Conservation (phyloP, 106 monocot genomes). For the Triglochin maritima region DNA sequence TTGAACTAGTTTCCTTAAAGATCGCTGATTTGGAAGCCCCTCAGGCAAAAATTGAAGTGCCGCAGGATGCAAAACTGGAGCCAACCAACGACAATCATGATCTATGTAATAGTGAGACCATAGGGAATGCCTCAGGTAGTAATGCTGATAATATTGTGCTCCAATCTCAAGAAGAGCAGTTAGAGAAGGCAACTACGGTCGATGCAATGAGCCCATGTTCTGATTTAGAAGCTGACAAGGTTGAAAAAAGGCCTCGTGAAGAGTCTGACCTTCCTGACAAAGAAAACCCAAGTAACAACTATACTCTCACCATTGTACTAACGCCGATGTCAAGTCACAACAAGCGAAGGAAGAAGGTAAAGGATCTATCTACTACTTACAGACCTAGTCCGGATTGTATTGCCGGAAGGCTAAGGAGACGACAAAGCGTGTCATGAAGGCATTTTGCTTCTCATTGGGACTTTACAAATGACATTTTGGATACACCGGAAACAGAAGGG, state of each 20-base stretch:
- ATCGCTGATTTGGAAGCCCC: no score
- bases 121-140: not conserved
- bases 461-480: no score
- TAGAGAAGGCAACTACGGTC: no score
- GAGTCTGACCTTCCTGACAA: not conserved
- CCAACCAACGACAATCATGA: no score
- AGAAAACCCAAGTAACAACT: not conserved
- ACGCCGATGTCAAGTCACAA: not conserved
- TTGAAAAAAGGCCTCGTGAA: not conserved
- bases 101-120: not conserved
- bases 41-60: no score
- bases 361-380: not conserved
- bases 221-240: no score
- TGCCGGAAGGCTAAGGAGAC: constrained; percentile 15
- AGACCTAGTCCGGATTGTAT: constrained; percentile 8
- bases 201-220: no score
- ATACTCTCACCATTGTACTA: not conserved
- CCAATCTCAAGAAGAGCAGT: not conserved
- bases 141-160: not conserved
- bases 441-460: no score
- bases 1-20: no score
- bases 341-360: not conserved
- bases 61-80: no score
- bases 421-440: not conserved
- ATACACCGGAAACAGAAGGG: no score